Evolutionary conservation across 306 rosid genomes (phyloP).

Genomic region (Dalbergia oliveri): DNA sequence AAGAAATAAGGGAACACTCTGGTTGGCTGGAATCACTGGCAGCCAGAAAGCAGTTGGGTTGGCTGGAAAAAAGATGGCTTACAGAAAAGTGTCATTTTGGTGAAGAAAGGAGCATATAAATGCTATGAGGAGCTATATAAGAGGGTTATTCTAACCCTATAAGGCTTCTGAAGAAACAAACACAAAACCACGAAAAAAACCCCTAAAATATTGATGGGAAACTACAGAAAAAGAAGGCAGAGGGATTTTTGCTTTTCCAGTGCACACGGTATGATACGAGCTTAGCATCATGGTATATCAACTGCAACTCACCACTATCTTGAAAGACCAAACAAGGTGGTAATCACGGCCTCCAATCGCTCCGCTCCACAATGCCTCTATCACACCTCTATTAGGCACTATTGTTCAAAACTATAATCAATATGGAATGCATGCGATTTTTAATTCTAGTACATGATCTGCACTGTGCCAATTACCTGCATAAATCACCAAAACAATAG

Average conservation of each 20-base stretch:
- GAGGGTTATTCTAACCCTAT: not conserved
- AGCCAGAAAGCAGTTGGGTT: no score
- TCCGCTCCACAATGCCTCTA: not conserved
- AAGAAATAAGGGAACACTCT: no score
- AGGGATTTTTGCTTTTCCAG: not conserved
- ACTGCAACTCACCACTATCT: not conserved
- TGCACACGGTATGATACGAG: no score
- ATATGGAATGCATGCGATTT: not conserved
- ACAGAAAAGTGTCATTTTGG: not conserved
- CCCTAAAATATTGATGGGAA: not conserved
- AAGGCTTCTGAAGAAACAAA: not conserved
- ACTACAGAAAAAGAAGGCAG: not conserved
- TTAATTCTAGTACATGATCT: not conserved
- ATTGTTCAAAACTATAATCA: not conserved
- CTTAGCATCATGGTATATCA: no score
- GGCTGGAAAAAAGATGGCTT: no score
- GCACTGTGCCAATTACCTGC: conserved; percentile 4
- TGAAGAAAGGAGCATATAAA: not conserved
- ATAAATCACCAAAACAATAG: conserved; percentile 10
- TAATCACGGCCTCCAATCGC: not conserved
- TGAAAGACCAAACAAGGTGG: not conserved
- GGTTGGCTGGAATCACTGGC: no score
- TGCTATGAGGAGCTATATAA: not conserved
- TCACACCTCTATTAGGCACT: not conserved
- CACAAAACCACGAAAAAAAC: not conserved